A percentile compares a stretch with the other conserved stretches of the same genome.
phyloP scores from a whole-genome alignment of 352 stramenopile genomes.

The Globisporangium nunn region DNA sequence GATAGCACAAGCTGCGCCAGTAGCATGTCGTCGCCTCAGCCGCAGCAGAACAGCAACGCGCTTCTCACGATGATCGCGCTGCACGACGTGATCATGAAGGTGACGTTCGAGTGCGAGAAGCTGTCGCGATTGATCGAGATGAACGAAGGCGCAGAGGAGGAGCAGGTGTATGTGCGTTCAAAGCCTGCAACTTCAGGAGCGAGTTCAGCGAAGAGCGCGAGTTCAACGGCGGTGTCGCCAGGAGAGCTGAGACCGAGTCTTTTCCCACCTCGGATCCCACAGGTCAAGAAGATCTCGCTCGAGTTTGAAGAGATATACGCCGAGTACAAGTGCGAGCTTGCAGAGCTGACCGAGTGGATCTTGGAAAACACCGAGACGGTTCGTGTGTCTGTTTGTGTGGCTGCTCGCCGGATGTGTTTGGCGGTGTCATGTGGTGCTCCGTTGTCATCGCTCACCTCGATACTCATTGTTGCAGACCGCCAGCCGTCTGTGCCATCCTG shows the following conservation, averaged over 20 bases:
- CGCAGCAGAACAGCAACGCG: not conserved
- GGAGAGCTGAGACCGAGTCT: slow-evolving; percentile 1
- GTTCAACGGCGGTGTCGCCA: not conserved
- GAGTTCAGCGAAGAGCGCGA: not conserved
- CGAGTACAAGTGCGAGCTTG: slow-evolving; percentile 45
- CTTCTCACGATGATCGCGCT: slow-evolving; percentile 33
- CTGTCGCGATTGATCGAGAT: slow-evolving; percentile 37
- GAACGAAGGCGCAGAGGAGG: slow-evolving; percentile 31
- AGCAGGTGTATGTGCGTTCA: slow-evolving; percentile 9
- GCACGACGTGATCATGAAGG: slow-evolving; percentile 32
- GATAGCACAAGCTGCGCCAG: not conserved
- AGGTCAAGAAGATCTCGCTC: slow-evolving; percentile 46
- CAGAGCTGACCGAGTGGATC: slow-evolving; percentile 47
- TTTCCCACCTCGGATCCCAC: slow-evolving; percentile 17
- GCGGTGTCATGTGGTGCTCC: no score
- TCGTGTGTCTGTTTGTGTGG: not conserved
- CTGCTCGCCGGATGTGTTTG: not conserved
- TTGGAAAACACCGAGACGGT: slow-evolving; percentile 38
- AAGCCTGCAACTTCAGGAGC: slow-evolving; percentile 1
- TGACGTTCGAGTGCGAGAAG: slow-evolving; percentile 19
- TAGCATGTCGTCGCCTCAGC: not conserved
- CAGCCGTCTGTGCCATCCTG: slow-evolving; percentile 6
- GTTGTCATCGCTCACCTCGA: not conserved
- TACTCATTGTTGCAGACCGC: not conserved
- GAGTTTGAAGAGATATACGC: slow-evolving; percentile 39